Evolutionary conservation across 805 yeast genomes (phyloP).

Genomic region (Cyberlindnera bimundalis): DNA sequence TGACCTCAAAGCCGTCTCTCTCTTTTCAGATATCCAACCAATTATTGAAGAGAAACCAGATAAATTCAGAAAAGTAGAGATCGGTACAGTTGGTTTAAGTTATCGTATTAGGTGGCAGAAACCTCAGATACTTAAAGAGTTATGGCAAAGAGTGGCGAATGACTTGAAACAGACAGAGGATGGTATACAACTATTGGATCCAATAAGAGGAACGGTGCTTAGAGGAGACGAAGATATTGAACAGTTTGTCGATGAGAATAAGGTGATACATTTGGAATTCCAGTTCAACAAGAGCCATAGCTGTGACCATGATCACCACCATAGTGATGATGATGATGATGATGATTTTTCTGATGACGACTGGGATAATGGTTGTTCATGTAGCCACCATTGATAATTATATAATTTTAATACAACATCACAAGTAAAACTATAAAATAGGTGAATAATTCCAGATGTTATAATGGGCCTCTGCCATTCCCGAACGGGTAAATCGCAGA

Average conservation of each 20-base stretch:
- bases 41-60: slow-evolving; percentile 18
- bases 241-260: slow-evolving; percentile 14
- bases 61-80: slow-evolving; percentile 19
- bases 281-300: slow-evolving; percentile 14
- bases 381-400: slow-evolving; percentile 20
- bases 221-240: slow-evolving; percentile 17
- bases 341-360: slow-evolving; percentile 27
- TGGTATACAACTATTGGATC: slow-evolving; percentile 20
- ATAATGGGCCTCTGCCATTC: background rate
- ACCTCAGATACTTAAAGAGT: slow-evolving; percentile 14
- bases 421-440: too few relatives aligned
- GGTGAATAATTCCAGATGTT: too few relatives aligned
- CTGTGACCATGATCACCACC: slow-evolving; percentile 11
- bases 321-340: slow-evolving; percentile 14
- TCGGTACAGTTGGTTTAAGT: slow-evolving; percentile 18
- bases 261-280: slow-evolving; percentile 20
- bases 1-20: slow-evolving; percentile 23
- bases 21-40: slow-evolving; percentile 28
- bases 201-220: slow-evolving; percentile 18
- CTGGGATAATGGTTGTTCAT: slow-evolving; percentile 25
- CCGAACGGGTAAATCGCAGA: slow-evolving; percentile 1
- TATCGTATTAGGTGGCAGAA: slow-evolving; percentile 20
- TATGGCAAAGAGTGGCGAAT: slow-evolving; percentile 21
- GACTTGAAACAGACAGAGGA: slow-evolving; percentile 20
- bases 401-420: background rate